Base-by-base conservation (phyloP, 202 grass and related monocot genomes). In the Saccharum hybrid region DNA sequence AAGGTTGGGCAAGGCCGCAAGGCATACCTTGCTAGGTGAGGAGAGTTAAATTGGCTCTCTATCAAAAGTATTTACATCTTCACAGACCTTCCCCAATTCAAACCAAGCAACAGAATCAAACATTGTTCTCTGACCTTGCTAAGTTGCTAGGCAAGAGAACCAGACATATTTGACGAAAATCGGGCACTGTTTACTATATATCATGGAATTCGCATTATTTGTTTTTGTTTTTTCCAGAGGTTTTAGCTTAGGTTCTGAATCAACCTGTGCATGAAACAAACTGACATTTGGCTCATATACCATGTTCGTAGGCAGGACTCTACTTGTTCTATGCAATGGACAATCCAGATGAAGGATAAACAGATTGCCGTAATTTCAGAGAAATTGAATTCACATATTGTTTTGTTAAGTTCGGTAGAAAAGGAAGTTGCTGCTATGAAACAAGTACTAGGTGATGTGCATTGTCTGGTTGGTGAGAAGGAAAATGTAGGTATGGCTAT, bases 341-440 rank as follows among this genome's bases (percentile, higher is more conserved):
- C 72, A 18, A 86, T 93, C 84, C 92, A 94, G 73, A 86, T 85
- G 74, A 93, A 89, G 85, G 94, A 97, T 59, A 94, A 84, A 82
- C 86, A 92, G 61, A 78, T 94, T 78, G 78, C 79, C 54, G 81
- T 93, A 33, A 86, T 94, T 60, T 91, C 88, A 40, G 94, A 94
- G 45, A 97, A 91, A 83, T 74, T 97, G 61, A 88, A 89, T 80
- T 80, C 86, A 11, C 94, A 97, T 85, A 26, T 90, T 66, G 78
- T 76, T 52, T 90, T 97, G 16, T 93, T 94, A 85, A 83, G 88
- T 78, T 91, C 88, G 2, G 72, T 90, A 78, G 85, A 85, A 83
- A 97, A 94, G 84, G 94, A 97, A 82, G 86, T 86, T 81, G 60
- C 82, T 80, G 76, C 63, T 0, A 31, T 94, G 37, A 91, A 91